Conservation (phyloP, 2,329 filamentous ascomycete genomes). For the Monosporascus cannonballus region DNA sequence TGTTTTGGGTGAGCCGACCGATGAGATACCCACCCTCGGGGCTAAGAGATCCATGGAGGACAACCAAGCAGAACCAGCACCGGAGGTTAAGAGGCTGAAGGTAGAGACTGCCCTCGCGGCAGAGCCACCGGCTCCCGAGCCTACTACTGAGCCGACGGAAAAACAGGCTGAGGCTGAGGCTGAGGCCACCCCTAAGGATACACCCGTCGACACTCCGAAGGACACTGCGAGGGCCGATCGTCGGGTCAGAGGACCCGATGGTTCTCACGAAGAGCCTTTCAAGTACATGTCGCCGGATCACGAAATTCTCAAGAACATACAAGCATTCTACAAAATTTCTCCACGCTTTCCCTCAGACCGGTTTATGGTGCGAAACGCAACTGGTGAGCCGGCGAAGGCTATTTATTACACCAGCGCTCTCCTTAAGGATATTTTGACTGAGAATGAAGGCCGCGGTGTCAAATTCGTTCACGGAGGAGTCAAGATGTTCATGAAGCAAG, state of each 20-base stretch:
- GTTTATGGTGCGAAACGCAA: constrained; percentile 93
- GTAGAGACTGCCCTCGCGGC: constrained; percentile 8
- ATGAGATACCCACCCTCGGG: constrained; percentile 24
- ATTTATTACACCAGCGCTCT: constrained; percentile 93
- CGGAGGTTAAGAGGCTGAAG: constrained; percentile 38
- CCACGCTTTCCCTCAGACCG: constrained; percentile 80
- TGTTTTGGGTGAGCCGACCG: constrained; percentile 24
- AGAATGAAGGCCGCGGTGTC: constrained; percentile 85
- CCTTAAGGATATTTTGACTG: constrained; percentile 74
- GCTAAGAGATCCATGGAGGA: constrained; percentile 29
- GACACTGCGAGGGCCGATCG: constrained; percentile 26
- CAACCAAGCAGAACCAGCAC: constrained; percentile 29
- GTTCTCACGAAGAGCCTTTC: constrained; percentile 80
- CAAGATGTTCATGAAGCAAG: constrained; percentile 99
- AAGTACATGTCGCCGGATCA: constrained; percentile 78
- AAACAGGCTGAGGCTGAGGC: constrained; percentile 12
- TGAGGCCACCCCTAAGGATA: constrained; percentile 9
- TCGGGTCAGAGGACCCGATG: constrained; percentile 36
- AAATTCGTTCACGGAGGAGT: constrained; percentile 96
- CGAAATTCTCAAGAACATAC: constrained; percentile 70
- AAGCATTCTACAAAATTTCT: constrained; percentile 79
- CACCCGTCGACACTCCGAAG: constrained; percentile 5
- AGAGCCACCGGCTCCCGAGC: constrained; percentile 5
- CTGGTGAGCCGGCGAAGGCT: constrained; percentile 82
- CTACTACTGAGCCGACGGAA: constrained; percentile 11